Percentiles rank a stretch among this genome's conserved stretches.
Evolutionary conservation across 129 eudicot species (phyloP).

Genomic region (Saussurea involucrata): DNA sequence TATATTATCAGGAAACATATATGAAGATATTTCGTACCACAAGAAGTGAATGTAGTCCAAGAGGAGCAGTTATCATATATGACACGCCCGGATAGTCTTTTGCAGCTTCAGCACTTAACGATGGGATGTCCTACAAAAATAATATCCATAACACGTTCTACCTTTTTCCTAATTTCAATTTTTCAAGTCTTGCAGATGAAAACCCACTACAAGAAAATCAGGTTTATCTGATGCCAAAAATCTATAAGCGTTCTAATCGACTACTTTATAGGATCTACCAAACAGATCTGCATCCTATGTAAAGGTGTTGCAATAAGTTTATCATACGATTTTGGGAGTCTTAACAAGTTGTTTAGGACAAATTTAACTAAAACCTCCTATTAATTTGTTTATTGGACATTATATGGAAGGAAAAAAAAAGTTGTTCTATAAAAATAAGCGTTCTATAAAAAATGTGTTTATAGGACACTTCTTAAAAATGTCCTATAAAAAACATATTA

Average conservation of each 20-base stretch:
- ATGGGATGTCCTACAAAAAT: constrained; percentile 73
- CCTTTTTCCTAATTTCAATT: not conserved
- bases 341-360: too few relatives aligned
- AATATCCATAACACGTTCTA: not conserved
- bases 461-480: too few relatives aligned
- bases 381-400: too few relatives aligned
- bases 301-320: too few relatives aligned
- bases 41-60: constrained; percentile 76
- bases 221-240: not conserved
- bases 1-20: not conserved
- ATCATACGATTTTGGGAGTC: too few relatives aligned
- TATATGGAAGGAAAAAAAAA: too few relatives aligned
- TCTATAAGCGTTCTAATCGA: too few relatives aligned
- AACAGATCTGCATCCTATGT: too few relatives aligned
- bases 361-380: too few relatives aligned
- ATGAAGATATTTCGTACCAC: constrained; percentile 46
- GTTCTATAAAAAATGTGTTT: too few relatives aligned
- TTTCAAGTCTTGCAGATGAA: not conserved
- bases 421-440: too few relatives aligned
- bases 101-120: constrained; percentile 91
- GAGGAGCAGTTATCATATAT: constrained; percentile 82
- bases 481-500: too few relatives aligned
- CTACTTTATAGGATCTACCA: not conserved
- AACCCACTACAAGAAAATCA: not conserved
- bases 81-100: constrained; percentile 77